phyloP scores from a whole-genome alignment of 306 rosid species.

The Castanopsis chinensis region DNA sequence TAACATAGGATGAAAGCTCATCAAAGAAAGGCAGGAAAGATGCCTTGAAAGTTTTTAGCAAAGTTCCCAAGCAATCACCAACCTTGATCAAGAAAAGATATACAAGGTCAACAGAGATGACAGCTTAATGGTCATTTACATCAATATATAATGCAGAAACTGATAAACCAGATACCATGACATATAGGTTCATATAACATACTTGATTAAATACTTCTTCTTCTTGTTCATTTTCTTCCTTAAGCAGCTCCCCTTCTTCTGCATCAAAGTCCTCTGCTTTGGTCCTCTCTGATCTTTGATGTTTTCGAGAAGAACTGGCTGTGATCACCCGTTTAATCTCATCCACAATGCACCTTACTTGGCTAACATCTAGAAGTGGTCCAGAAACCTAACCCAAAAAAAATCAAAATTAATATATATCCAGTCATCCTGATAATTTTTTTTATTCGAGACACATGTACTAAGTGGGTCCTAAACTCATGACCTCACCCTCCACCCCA shows the following conservation, averaged over 20 bases:
- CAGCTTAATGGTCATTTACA: background rate
- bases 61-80: slow-evolving; percentile 94
- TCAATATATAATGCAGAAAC: slow-evolving; percentile 11
- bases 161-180: slow-evolving; percentile 9
- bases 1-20: slow-evolving; percentile 76
- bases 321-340: slow-evolving; percentile 89
- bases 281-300: slow-evolving; percentile 83
- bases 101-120: background rate
- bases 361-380: slow-evolving; percentile 73
- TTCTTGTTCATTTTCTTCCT: slow-evolving; percentile 96
- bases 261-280: slow-evolving; percentile 98
- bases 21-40: slow-evolving; percentile 97
- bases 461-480: no score
- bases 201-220: slow-evolving; percentile 99
- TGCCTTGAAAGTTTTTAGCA: slow-evolving; percentile 81
- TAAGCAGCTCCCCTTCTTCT: slow-evolving; percentile 83
- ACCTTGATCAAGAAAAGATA: slow-evolving; percentile 47
- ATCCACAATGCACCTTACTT: slow-evolving; percentile 83
- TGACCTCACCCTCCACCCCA: no score
- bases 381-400: slow-evolving; percentile 64
- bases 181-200: slow-evolving; percentile 5
- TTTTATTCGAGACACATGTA: no score
- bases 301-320: slow-evolving; percentile 88
- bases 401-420: background rate
- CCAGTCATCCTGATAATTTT: background rate